Evolutionary conservation across 2,329 filamentous ascomycete genomes (phyloP).

Genomic region (Sclerotinia glacialis): DNA sequence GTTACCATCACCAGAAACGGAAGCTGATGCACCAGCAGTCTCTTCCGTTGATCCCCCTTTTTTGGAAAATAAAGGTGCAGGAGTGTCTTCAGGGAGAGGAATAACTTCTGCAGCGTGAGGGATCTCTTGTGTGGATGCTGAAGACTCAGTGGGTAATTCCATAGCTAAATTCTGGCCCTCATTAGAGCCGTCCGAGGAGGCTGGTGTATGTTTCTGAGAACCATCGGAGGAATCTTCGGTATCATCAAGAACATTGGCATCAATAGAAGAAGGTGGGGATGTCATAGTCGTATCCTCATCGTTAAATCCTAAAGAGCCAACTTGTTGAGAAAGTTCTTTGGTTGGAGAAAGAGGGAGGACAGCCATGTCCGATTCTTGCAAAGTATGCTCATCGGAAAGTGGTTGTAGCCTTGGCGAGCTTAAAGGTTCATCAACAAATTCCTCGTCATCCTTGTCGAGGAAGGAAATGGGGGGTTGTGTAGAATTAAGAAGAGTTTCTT

Average conservation of each 20-base stretch:
- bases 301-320: conserved; percentile 33
- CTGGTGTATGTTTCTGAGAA: conserved; percentile 26
- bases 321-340: conserved; percentile 41
- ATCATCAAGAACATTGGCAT: conserved; percentile 22
- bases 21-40: conserved; percentile 17
- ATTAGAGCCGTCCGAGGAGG: conserved; percentile 35
- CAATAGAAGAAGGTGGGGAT: conserved; percentile 30
- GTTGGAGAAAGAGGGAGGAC: conserved; percentile 58
- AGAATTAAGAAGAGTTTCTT: conserved; percentile 49
- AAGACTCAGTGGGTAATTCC: conserved; percentile 24
- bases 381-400: conserved; percentile 52
- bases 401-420: conserved; percentile 65
- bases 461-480: conserved; percentile 43
- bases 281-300: conserved; percentile 35
- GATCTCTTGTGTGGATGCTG: conserved; percentile 21
- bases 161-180: conserved; percentile 22
- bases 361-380: conserved; percentile 55
- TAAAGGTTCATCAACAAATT: conserved; percentile 76
- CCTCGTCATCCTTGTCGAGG: conserved; percentile 62
- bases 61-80: conserved; percentile 62
- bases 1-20: conserved; percentile 30
- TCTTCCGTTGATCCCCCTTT: conserved; percentile 35
- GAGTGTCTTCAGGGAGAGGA: conserved; percentile 61
- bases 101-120: conserved; percentile 23
- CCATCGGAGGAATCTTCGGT: conserved; percentile 27